Evolutionary conservation across 2,329 filamentous ascomycete genomes (phyloP).

Genomic region (Stachybotrys echinatus): DNA sequence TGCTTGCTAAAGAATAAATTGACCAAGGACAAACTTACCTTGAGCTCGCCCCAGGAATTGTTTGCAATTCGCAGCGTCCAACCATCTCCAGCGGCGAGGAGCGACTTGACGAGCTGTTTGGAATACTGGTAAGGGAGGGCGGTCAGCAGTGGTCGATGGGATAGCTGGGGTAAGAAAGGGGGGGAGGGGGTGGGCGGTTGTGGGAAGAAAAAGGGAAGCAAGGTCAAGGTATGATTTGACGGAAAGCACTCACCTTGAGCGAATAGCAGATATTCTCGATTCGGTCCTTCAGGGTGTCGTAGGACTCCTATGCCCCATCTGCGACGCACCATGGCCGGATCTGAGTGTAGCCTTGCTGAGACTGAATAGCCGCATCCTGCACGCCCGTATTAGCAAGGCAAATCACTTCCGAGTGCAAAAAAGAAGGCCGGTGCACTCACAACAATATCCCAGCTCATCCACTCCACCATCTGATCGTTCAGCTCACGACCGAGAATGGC

Average conservation of each 20-base stretch:
- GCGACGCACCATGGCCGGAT: constrained; percentile 18
- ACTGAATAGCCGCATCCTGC: constrained; percentile 13
- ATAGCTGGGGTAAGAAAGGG: too few species aligned
- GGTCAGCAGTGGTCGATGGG: too few species aligned
- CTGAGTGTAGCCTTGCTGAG: constrained; percentile 18
- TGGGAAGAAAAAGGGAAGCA: too few species aligned
- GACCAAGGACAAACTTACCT: constrained; percentile 6
- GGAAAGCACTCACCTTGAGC: constrained; percentile 8
- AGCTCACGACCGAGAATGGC: constrained; percentile 12
- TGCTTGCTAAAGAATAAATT: not conserved
- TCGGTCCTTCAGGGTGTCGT: constrained; percentile 14
- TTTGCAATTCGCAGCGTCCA: constrained; percentile 19
- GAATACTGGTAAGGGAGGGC: constrained; percentile 6
- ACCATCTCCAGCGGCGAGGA: constrained; percentile 14
- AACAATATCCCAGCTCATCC: constrained; percentile 17
- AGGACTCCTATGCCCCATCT: constrained; percentile 22
- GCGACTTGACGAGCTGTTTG: constrained; percentile 22
- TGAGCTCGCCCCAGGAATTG: constrained; percentile 16
- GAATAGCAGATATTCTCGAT: constrained; percentile 17
- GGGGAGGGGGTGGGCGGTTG: too few species aligned
- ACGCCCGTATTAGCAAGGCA: not conserved
- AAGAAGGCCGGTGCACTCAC: constrained; percentile 6
- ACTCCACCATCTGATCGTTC: constrained; percentile 14
- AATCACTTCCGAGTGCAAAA: not conserved
- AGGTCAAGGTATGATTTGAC: too few species aligned